A percentile compares a stretch with the other conserved stretches of the same genome.
These are phyloP conservation scores for Simmondsia chinensis DNA, from an alignment of 148 eudicot genomes.

Conservation along the genomic window DNA sequence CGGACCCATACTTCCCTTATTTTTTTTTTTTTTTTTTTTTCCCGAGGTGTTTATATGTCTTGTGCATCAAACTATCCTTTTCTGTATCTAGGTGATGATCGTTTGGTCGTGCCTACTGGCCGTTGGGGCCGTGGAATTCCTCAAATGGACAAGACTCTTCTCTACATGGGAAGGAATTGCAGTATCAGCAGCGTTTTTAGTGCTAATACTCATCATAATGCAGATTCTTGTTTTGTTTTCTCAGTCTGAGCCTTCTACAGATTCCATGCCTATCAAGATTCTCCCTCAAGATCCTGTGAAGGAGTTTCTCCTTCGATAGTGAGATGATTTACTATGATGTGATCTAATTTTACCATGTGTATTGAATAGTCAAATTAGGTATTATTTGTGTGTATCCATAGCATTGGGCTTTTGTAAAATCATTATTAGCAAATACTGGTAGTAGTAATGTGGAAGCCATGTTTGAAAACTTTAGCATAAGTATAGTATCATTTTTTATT, in stretches of 20 bases:
- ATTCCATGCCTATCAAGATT: conserved; percentile 26
- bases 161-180: conserved; percentile 36
- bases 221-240: conserved; percentile 52
- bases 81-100: conserved; percentile 37
- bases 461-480: no score
- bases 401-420: no score
- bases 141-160: conserved; percentile 31
- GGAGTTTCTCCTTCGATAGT: conserved; percentile 33
- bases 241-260: conserved; percentile 32
- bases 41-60: background rate
- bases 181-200: conserved; percentile 22
- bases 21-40: background rate
- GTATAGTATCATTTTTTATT: no score
- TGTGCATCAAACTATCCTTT: background rate
- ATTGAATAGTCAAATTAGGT: no score
- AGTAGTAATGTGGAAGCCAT: no score
- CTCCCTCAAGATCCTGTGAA: conserved; percentile 28
- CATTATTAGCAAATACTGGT: no score
- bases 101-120: conserved; percentile 43
- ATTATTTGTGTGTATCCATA: no score
- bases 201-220: conserved; percentile 38
- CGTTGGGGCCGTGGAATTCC: conserved; percentile 21
- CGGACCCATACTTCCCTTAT: no score
- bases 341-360: no score
- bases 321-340: conserved; percentile 3